Base-by-base conservation (phyloP, 495 filamentous ascomycete genomes). In the Niebla homalea region DNA sequence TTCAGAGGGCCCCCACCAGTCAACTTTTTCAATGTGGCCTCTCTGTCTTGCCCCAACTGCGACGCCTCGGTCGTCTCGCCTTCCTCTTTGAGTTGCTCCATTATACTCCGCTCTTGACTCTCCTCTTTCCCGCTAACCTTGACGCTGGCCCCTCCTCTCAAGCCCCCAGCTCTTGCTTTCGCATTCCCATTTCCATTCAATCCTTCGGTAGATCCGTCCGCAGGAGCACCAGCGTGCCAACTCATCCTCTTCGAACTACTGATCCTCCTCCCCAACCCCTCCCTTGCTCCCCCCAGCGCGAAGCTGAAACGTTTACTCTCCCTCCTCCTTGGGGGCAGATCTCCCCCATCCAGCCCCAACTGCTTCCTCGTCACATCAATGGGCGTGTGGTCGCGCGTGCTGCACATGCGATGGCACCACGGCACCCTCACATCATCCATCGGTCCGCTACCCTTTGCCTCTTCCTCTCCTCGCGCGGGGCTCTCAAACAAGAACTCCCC, bases 391-490 rank as follows among this genome's bases (percentile, higher is more conserved):
- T 88, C 85, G 37, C 87, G 62, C 22, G 85, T 89, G 47, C 75
- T 84, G 57, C 68, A 67, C 87, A 95, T 95, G 3, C 88, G 74
- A 64, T 89, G 84, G 57, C 83, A 89, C 87, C 88, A 94, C 2
- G 75, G 76, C 1, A 85, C 75, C 40, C 65, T 61, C 5, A 32
- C 29, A 2, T 12, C 29, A 2, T 32, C 29, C 29, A 32, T 32
- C 5, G n/a, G n/a, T n/a, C n/a, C n/a, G n/a, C 60, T 80, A 81
- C 38, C 76, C 73, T 56, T 74, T 21, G 23, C 6, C 4, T 36
- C 36, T 16, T 19, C 36, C 12, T 44, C 7, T 52, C 54, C 0
- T 44, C 50, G 1, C 32, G n/a, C 49, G 23, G 25, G 43, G 2
- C 36, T 64, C 61, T 87, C 84, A 56, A 88, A 89, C 38, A 94